Evolutionary conservation across 2,329 filamentous ascomycete genomes (phyloP), one percentile per base, ranked within the genome.

Genomic region (Aureobasidium subglaciale): DNA sequence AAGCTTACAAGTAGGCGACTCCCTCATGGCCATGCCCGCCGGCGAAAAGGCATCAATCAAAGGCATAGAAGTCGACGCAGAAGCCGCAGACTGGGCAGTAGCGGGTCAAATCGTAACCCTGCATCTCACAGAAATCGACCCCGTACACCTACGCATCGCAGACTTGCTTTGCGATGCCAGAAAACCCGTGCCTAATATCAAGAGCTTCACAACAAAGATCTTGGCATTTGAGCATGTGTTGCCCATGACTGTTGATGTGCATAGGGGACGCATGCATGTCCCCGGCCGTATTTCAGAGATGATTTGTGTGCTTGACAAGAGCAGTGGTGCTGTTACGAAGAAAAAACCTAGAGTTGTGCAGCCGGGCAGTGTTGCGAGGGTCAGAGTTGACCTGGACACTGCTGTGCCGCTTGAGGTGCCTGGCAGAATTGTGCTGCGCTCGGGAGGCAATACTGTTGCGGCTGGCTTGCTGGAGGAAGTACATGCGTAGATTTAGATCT

Each of bases 181-280:
- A 0, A 76, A 78, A 1, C 86, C 90, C 0, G 85, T 96, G 30
- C 72, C 76, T 24, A 87, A 86, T 58, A 76, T 89, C 57, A 86
- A 86, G 56, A 80, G 76, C 0, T 91, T 97, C 64, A 88, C 82
- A 1, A 83, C 87, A 59, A 95, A 95, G 70, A 84, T 93, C 10
- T 79, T 96, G 56, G 90, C 91, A 0, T 95, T 97, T 64, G 90
- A 96, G 59, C 86, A 92, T 60, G 73, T 99, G 15, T 86, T 91
- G 71, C 92, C 92, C 0, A 93, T 92, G 82, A 82, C 83, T 22
- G 82, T 97, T 9, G 92, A 97, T 65, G 83, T 99, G 8, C 91
- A 96, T 68, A 78, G 90, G 18, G 93, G 93, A 0, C 80, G 90
- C 8, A 73, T 97, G 49, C 88, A 96, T 68, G 83, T 85, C 0